Percentiles rank a stretch among this genome's conserved stretches.
These are phyloP conservation scores for Penicillium sp. DNA, from an alignment of 2,329 filamentous ascomycete species.

Conservation along the genomic window DNA sequence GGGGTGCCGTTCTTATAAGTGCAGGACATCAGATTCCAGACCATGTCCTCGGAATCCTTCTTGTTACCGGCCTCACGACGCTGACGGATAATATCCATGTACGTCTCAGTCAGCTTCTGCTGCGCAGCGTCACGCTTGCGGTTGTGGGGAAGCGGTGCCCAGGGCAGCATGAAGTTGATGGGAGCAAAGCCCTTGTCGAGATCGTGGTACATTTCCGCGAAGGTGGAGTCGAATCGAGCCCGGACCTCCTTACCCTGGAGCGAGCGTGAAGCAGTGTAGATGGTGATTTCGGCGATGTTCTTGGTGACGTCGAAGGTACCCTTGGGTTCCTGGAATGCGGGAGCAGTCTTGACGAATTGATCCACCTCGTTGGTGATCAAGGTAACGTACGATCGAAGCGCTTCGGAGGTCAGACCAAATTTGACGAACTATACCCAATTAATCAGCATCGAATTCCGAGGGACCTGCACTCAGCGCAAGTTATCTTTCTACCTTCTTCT, in stretches of 20 bases:
- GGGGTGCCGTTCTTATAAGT: constrained; percentile 77
- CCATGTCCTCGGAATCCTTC: constrained; percentile 70
- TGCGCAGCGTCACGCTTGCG: constrained; percentile 76
- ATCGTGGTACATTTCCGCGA: constrained; percentile 81
- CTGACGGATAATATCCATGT: constrained; percentile 76
- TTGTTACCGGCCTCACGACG: constrained; percentile 57
- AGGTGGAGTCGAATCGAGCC: constrained; percentile 72
- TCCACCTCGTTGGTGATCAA: constrained; percentile 74
- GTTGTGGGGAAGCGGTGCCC: constrained; percentile 87
- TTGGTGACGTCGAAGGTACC: constrained; percentile 71
- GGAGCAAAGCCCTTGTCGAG: constrained; percentile 87
- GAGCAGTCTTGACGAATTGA: constrained; percentile 67
- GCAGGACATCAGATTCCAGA: constrained; percentile 84
- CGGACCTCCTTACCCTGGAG: constrained; percentile 83
- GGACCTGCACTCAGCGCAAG: too few relatives aligned
- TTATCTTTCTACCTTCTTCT: constrained; percentile 72
- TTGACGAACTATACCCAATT: constrained; percentile 55
- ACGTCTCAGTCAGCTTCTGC: constrained; percentile 74
- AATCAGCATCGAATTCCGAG: background rate
- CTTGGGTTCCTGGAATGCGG: constrained; percentile 64
- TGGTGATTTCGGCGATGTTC: constrained; percentile 80
- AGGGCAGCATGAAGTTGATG: constrained; percentile 86
- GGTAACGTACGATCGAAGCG: constrained; percentile 69
- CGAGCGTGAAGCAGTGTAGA: constrained; percentile 83
- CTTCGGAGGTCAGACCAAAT: constrained; percentile 61